Evolutionary conservation across 148 eudicot species (phyloP), one percentile per base, ranked within the genome.

Genomic region (Camellia lanceoleosa): DNA sequence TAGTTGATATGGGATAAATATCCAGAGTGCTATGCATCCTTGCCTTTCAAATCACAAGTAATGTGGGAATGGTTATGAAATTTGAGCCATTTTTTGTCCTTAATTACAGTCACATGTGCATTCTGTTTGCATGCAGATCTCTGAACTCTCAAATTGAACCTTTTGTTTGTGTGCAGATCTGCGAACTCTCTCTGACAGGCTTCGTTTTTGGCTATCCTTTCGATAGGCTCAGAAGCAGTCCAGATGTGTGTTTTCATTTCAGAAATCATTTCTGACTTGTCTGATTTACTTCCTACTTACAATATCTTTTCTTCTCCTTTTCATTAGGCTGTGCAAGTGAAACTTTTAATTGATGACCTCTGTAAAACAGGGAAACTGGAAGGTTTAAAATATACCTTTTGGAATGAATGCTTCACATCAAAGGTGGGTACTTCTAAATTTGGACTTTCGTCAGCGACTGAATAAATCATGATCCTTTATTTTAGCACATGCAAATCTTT

Each of bases 321-420:
- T 47, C 46, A 49, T 79, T 84, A 96, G 98, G 94, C 89, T 82
- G 69, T 84, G 52, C 97, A 89, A 80, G 91, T 93, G 83, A 92
- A 91, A 80, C 55, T 82, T 19, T 84, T 96, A n/a, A 67, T 96
- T 42, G 95, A 92, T 73, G 94, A 89, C 72, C 96, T 95, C 59
- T 87, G 85, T 71, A 81, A 86, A 78, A 91, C 98, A 4, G 91
- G 91, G 75, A 91, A 91, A 78, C 93, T 96, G 72, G 80, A 88
- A 80, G 94, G 87, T 80, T n/a, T 95, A 47, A 87, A 60, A 62
- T 95, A 95, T 79, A 92, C 97, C 5, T 95, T 83, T 73, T 93
- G 97, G 98, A 84, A 93, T 77, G 98, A 95, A 88, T 85, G 86
- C 84, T 93, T 82, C 85, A 90, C 98, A 18, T 86, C 99, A 56